Evolutionary conservation across 345 rosid species (phyloP).

Genomic region (Eucalyptus fibrosa): DNA sequence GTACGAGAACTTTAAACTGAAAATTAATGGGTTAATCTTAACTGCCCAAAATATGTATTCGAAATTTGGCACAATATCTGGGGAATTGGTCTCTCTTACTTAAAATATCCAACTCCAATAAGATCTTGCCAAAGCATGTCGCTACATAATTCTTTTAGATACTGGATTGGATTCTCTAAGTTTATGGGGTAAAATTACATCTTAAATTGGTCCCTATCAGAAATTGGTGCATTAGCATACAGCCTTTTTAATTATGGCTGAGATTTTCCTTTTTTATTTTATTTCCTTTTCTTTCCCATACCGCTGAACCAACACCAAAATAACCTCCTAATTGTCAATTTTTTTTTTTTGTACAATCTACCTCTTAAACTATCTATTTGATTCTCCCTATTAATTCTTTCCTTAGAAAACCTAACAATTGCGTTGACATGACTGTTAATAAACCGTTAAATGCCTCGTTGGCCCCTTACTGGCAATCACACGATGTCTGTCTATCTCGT

Average conservation of each 20-base stretch:
- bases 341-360: background rate
- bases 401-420: background rate
- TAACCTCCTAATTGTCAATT: background rate
- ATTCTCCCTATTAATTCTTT: background rate
- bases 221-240: background rate
- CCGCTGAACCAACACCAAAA: background rate
- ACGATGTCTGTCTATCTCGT: background rate
- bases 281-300: background rate
- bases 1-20: background rate
- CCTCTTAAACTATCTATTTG: background rate
- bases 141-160: background rate
- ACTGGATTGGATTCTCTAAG: background rate
- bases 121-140: background rate
- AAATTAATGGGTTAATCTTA: background rate
- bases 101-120: background rate
- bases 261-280: background rate
- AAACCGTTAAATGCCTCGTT: background rate
- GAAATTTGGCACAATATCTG: background rate
- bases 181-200: background rate
- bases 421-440: background rate
- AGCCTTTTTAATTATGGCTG: background rate
- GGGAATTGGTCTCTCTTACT: background rate
- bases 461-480: background rate
- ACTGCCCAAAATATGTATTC: background rate
- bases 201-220: background rate